These are phyloP conservation scores for Prunus armeniaca DNA, from an alignment of 306 rosid genomes.

Conservation along the genomic window DNA sequence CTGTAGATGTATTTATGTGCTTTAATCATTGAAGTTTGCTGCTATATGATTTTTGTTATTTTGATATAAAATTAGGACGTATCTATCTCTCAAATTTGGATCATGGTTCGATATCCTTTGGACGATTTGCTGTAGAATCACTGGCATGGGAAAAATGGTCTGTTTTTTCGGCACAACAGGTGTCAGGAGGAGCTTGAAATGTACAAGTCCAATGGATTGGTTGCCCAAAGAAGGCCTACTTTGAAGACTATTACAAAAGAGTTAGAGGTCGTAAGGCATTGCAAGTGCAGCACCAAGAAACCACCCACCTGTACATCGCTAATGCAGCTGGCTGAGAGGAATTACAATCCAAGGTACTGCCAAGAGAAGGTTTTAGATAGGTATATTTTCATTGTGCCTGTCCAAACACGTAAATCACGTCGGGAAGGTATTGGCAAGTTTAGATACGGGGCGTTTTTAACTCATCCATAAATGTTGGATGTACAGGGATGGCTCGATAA, in stretches of 20 bases:
- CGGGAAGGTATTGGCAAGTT: too few species aligned
- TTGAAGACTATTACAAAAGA: constrained; percentile 32
- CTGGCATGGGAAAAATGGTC: constrained; percentile 42
- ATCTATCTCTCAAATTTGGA: constrained; percentile 24
- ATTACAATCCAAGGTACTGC: too few species aligned
- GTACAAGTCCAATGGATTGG: constrained; percentile 36
- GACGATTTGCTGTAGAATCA: constrained; percentile 32
- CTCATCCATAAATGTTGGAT: too few species aligned
- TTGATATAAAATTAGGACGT: constrained; percentile 3
- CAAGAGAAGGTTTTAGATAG: too few species aligned
- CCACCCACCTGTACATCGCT: too few species aligned
- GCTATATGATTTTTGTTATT: not conserved
- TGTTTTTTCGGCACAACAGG: constrained; percentile 31
- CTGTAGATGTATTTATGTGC: not conserved
- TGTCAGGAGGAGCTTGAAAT: constrained; percentile 39
- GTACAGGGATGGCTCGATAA: too few species aligned
- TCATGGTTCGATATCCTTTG: constrained; percentile 37
- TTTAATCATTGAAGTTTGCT: not conserved
- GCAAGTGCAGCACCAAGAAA: constrained; percentile 16
- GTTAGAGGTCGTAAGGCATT: constrained; percentile 25
- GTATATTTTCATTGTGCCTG: too few species aligned
- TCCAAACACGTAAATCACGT: too few species aligned
- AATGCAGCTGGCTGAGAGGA: too few species aligned
- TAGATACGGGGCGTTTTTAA: too few species aligned
- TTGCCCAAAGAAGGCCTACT: constrained; percentile 40